Base-by-base conservation (phyloP, 305 asterid species). In the Rubia balearica region DNA sequence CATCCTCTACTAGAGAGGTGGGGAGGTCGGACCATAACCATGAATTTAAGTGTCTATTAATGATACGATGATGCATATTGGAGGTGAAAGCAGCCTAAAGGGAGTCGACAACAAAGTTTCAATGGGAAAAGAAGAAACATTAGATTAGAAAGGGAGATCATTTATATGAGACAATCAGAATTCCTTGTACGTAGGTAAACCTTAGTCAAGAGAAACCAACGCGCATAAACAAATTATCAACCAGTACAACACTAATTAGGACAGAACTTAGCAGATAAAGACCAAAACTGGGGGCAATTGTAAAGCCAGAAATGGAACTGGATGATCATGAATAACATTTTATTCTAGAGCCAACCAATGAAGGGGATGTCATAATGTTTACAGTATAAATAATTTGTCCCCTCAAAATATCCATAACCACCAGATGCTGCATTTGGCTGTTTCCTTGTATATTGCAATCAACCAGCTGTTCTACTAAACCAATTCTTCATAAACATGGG, bases 241-340 rank as follows among this genome's bases (percentile, higher is more conserved):
- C 19, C 12, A 64, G 49, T 19, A 33, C 68, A 6, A n/a, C 43
- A 8, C 55, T n/a, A 41, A 65, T 14, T 65, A 19, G 33, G 33
- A 9, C 30, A 13, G n/a, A 21, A 16, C 17, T 40, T 40, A 16
- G 8, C 5, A 51, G 57, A 49, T 49, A 49, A 16, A 10, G 14
- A n/a, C 16, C 33, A 65, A 64, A 46, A 19, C 45, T 38, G 11
- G 36, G 10, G 21, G 21, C 16, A 41, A 40, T 42, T 51, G 10
- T 65, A 42, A 42, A 40, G 69, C 69, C 69, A 40, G 53, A 41
- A 41, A 65, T 19, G 27, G n/a, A 65, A 65, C n/a, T 42, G n/a
- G 41, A 41, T 8, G 30, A 40, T 24, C 22, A 41, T 64, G 56
- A 6, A 8, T 8, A 40, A 21, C 51, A 41, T 17, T 19, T 3